Percentiles rank a stretch among this genome's conserved stretches.
These are phyloP conservation scores for Dacryopinax spathularia DNA, from an alignment of 768 basidiomycete genomes.

Conservation along the genomic window DNA sequence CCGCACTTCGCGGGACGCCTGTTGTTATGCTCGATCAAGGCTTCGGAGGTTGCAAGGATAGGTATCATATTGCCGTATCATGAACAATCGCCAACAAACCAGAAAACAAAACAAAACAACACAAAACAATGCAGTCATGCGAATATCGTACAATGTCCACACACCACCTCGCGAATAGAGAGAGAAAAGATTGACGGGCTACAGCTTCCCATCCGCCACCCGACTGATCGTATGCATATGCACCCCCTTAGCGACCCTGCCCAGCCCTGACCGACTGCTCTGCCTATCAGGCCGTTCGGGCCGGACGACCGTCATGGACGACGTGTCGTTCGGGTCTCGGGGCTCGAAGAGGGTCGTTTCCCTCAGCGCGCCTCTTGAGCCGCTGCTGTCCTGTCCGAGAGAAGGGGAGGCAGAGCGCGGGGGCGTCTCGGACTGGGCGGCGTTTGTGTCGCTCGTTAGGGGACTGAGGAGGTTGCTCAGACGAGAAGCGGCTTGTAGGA, in stretches of 20 bases:
- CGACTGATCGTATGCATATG: slow-evolving; percentile 1
- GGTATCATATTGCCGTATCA: background rate
- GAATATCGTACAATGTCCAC: background rate
- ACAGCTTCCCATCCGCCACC: background rate
- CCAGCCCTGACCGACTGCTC: background rate
- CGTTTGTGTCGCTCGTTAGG: background rate
- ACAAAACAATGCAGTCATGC: background rate
- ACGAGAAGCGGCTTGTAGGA: background rate
- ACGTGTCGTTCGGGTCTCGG: background rate
- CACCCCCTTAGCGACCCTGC: background rate
- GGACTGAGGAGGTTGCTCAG: background rate
- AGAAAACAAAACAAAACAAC: background rate
- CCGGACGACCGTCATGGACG: background rate
- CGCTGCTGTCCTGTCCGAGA: background rate
- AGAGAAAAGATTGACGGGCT: too few relatives aligned
- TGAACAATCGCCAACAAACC: background rate
- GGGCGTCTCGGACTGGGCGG: background rate
- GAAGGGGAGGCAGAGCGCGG: background rate
- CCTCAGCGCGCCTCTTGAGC: background rate
- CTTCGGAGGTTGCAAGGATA: too few relatives aligned
- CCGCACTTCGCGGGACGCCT: too few relatives aligned
- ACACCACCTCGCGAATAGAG: background rate
- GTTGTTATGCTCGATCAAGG: too few relatives aligned
- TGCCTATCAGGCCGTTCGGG: background rate
- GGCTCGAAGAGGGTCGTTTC: background rate